These are phyloP conservation scores for Sugiyamaella valdiviana DNA, from an alignment of 805 yeast species.

Conservation along the genomic window DNA sequence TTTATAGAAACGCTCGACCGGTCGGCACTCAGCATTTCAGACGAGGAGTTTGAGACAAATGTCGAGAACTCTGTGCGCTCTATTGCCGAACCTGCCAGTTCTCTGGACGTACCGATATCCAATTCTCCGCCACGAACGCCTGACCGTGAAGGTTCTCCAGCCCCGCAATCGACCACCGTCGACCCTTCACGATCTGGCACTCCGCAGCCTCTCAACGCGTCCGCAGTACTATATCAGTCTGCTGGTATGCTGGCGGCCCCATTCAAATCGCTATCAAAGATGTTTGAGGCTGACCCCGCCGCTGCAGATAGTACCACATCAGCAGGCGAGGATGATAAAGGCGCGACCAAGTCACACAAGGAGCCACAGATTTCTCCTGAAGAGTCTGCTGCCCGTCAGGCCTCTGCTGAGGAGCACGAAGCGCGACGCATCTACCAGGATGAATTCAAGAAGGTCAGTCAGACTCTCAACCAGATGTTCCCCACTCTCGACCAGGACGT, in stretches of 20 bases:
- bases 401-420: conserved; percentile 34
- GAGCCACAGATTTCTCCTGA: conserved; percentile 21
- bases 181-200: not conserved
- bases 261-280: conserved; percentile 34
- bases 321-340: not conserved
- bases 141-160: conserved; percentile 11
- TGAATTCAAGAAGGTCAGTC: conserved; percentile 43
- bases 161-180: not conserved
- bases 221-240: conserved; percentile 33
- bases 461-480: conserved; percentile 60
- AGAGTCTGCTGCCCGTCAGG: conserved; percentile 32
- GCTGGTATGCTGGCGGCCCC: conserved; percentile 50
- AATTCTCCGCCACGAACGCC: conserved; percentile 22
- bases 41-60: conserved; percentile 50
- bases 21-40: conserved; percentile 53
- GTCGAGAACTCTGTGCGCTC: conserved; percentile 34
- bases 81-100: conserved; percentile 36
- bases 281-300: conserved; percentile 31
- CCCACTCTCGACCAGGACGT: conserved; percentile 65
- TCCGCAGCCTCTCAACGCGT: conserved; percentile 21
- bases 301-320: conserved; percentile 14
- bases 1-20: conserved; percentile 60
- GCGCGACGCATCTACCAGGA: conserved; percentile 37
- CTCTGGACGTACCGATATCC: not conserved
- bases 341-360: not conserved